Evolutionary conservation across 1,284 basidiomycete genomes (phyloP).

Genomic region (Trametes hirsuta): DNA sequence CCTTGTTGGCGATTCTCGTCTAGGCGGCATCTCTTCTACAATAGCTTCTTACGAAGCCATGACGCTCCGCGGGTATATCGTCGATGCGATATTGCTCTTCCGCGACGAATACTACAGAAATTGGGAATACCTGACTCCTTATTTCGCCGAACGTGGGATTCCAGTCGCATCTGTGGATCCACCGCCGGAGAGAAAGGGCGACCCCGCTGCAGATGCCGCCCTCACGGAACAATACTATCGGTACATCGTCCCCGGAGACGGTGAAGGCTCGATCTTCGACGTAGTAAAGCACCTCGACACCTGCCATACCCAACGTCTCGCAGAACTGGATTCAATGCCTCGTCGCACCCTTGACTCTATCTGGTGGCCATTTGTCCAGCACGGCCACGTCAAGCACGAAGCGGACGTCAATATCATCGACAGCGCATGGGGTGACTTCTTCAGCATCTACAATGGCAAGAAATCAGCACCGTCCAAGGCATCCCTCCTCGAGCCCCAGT

Average conservation of each 20-base stretch:
- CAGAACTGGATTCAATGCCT: constrained; percentile 79
- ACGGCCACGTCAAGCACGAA: constrained; percentile 70
- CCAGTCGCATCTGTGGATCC: constrained; percentile 59
- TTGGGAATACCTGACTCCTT: constrained; percentile 79
- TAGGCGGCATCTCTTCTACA: constrained; percentile 96
- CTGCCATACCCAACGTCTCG: constrained; percentile 65
- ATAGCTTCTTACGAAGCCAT: constrained; percentile 94
- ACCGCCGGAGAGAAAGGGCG: constrained; percentile 60
- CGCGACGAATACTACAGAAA: constrained; percentile 89
- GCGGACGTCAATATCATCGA: constrained; percentile 89
- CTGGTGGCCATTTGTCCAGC: constrained; percentile 99
- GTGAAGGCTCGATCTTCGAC: constrained; percentile 47
- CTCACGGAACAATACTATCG: constrained; percentile 77
- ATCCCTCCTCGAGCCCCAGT: constrained; percentile 69
- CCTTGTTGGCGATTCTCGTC: constrained; percentile 85
- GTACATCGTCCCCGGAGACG: constrained; percentile 41
- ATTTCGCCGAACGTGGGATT: constrained; percentile 77
- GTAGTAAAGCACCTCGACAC: constrained; percentile 66
- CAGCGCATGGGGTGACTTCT: constrained; percentile 88
- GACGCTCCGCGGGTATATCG: constrained; percentile 84
- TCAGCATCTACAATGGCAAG: constrained; percentile 65
- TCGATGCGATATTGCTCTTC: constrained; percentile 90
- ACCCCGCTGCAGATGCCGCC: constrained; percentile 52
- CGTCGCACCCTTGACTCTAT: constrained; percentile 75
- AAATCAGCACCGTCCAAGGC: constrained; percentile 16